Percentiles rank a stretch among this genome's conserved stretches.
Conservation (phyloP, 208 protist species). For the Leishmania aethiopica region DNA sequence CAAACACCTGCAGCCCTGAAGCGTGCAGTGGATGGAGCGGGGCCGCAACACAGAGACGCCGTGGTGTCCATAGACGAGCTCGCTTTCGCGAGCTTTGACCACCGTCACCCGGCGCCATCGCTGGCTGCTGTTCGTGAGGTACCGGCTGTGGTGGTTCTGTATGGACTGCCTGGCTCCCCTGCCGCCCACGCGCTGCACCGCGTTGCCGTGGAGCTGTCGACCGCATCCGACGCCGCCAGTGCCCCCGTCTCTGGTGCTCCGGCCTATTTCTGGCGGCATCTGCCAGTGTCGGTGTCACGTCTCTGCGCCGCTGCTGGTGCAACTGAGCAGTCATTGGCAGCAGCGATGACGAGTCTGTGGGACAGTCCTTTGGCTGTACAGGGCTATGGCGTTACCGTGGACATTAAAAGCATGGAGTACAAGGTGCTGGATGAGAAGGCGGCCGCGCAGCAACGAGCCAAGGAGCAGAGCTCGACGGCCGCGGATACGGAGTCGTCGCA, state of each 20-base stretch:
- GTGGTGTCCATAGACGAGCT: constrained; percentile 5
- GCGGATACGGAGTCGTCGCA: not conserved
- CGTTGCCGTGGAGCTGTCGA: constrained; percentile 20
- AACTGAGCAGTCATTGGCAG: not conserved
- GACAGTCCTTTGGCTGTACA: constrained; percentile 62
- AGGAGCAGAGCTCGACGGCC: constrained; percentile 7
- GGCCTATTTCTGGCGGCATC: constrained; percentile 61
- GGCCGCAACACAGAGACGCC: not conserved
- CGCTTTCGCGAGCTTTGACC: constrained; percentile 6
- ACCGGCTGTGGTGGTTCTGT: constrained; percentile 43
- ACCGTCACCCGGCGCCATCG: constrained; percentile 3
- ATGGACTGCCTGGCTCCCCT: constrained; percentile 59
- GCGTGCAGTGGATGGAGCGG: not conserved
- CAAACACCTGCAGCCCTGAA: not conserved
- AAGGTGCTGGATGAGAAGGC: constrained; percentile 93
- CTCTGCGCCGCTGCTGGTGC: constrained; percentile 15
- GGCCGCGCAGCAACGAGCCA: constrained; percentile 14
- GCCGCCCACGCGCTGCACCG: constrained; percentile 38
- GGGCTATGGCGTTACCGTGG: constrained; percentile 96
- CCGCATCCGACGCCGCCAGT: not conserved
- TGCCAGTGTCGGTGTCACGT: constrained; percentile 40
- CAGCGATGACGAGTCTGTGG: constrained; percentile 20
- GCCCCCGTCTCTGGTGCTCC: not conserved
- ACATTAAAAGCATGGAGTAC: constrained; percentile 98
- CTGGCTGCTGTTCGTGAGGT: constrained; percentile 1